These are phyloP conservation scores for Trametes punicea DNA, from an alignment of 768 basidiomycete genomes.

Conservation along the genomic window DNA sequence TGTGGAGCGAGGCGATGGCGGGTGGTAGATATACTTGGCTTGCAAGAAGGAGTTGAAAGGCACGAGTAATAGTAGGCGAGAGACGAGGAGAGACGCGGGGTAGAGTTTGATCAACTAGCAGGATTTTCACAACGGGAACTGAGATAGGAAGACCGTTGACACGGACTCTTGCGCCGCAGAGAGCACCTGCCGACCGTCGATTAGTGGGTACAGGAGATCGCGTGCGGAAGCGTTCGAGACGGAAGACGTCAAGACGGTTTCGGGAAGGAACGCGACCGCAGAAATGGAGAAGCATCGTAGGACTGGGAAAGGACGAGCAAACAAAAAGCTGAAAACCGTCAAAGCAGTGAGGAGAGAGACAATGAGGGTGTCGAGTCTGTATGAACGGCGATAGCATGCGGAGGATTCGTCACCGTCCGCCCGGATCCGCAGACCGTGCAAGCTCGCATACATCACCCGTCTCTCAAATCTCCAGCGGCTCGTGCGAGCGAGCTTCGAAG, in stretches of 20 bases:
- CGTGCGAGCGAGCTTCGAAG: slow-evolving; percentile 82
- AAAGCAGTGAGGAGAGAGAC: not conserved
- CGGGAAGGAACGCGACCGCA: not conserved
- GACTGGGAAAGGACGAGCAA: slow-evolving; percentile 2
- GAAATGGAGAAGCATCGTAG: slow-evolving; percentile 9
- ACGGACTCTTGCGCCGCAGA: slow-evolving; percentile 17
- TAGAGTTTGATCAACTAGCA: not conserved
- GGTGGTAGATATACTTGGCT: slow-evolving; percentile 16
- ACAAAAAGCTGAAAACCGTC: not conserved
- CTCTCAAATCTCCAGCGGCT: slow-evolving; percentile 76
- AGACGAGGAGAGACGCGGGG: not conserved
- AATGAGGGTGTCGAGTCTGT: slow-evolving; percentile 23
- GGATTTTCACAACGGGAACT: slow-evolving; percentile 9
- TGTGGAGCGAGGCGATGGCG: slow-evolving; percentile 15
- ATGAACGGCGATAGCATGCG: slow-evolving; percentile 14
- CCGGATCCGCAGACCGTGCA: not conserved
- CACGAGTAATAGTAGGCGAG: not conserved
- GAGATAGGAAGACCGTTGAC: not conserved
- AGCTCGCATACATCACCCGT: not conserved
- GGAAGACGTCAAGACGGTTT: not conserved
- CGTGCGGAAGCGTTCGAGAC: slow-evolving; percentile 9
- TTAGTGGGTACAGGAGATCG: slow-evolving; percentile 1
- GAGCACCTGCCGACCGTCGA: slow-evolving; percentile 5
- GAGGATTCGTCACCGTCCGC: slow-evolving; percentile 12
- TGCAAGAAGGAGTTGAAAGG: slow-evolving; percentile 19